A percentile compares a stretch with the other conserved stretches of the same genome.
Conservation (phyloP, 1,139 yeast genomes). For the Sugiyamaella grinbergsii region DNA sequence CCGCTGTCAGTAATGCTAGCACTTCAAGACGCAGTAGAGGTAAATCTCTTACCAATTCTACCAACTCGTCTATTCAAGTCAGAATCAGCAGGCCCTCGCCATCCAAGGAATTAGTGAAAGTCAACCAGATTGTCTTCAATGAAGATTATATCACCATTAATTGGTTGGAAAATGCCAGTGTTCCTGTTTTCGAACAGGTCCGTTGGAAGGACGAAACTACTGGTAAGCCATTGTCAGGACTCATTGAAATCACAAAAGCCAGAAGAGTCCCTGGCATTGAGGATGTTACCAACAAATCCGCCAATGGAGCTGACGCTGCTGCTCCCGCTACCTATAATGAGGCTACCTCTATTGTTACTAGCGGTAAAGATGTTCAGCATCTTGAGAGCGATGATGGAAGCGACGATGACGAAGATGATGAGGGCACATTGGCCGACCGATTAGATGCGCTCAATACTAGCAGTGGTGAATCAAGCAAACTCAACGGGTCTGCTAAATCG, state of each 20-base stretch:
- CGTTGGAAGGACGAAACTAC: constrained; percentile 52
- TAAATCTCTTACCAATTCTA: constrained; percentile 31
- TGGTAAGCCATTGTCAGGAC: constrained; percentile 28
- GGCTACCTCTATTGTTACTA: constrained; percentile 54
- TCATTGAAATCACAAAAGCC: constrained; percentile 30
- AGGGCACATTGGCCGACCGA: constrained; percentile 46
- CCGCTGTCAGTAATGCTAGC: constrained; percentile 3
- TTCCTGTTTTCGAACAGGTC: constrained; percentile 64
- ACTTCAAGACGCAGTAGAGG: constrained; percentile 41
- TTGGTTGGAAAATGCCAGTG: constrained; percentile 74
- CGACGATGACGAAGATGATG: constrained; percentile 39
- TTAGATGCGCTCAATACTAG: constrained; percentile 45
- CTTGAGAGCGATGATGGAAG: constrained; percentile 45
- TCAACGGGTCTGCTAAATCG: constrained; percentile 22
- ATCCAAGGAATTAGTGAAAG: constrained; percentile 41
- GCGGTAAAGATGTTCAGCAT: constrained; percentile 52
- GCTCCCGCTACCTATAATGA: constrained; percentile 69
- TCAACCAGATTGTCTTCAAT: constrained; percentile 50
- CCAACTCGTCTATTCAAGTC: constrained; percentile 31
- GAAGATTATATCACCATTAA: constrained; percentile 51
- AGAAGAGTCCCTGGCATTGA: constrained; percentile 26
- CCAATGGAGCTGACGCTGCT: constrained; percentile 68
- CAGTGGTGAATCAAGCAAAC: constrained; percentile 28
- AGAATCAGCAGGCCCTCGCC: constrained; percentile 32
- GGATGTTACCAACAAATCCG: constrained; percentile 29